Percentiles rank a stretch among this genome's conserved stretches.
These are phyloP conservation scores for Cinnamomum chago DNA, from an alignment of 164 flowering plant species.

Conservation along the genomic window DNA sequence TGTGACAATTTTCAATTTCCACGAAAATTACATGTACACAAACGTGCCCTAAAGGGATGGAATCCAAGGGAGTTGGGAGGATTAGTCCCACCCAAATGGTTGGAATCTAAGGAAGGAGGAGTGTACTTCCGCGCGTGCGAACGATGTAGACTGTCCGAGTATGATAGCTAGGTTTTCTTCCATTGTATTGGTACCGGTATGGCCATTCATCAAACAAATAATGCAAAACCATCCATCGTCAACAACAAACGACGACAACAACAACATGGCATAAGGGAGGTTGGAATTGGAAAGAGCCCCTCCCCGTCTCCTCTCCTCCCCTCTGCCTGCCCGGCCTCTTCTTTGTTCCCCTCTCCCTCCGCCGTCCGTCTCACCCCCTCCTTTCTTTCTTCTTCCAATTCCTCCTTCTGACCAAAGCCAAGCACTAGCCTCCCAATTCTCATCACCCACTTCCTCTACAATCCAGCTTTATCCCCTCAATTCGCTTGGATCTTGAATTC, in stretches of 20 bases:
- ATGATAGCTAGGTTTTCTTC: background rate
- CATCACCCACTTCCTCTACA: background rate
- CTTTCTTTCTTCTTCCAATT: background rate
- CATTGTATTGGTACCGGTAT: background rate
- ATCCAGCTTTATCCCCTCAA: background rate
- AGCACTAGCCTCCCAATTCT: background rate
- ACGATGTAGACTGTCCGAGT: background rate
- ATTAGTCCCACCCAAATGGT: too few relatives aligned
- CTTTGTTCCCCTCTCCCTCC: background rate
- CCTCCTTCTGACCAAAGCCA: background rate
- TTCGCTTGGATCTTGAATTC: background rate
- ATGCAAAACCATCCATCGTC: too few relatives aligned
- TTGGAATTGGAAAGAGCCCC: background rate
- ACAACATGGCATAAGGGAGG: too few relatives aligned
- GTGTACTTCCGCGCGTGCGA: background rate
- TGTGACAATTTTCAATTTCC: too few relatives aligned
- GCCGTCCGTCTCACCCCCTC: background rate
- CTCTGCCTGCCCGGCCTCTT: background rate
- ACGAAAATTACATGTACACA: too few relatives aligned
- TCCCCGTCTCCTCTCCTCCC: background rate
- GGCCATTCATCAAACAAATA: too few relatives aligned
- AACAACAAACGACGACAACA: too few relatives aligned
- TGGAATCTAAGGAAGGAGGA: too few relatives aligned
- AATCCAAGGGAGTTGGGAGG: too few relatives aligned
- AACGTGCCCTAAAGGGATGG: too few relatives aligned